Conservation (phyloP, 768 basidiomycete genomes). For the Porphyrellus cyaneotinctus region DNA sequence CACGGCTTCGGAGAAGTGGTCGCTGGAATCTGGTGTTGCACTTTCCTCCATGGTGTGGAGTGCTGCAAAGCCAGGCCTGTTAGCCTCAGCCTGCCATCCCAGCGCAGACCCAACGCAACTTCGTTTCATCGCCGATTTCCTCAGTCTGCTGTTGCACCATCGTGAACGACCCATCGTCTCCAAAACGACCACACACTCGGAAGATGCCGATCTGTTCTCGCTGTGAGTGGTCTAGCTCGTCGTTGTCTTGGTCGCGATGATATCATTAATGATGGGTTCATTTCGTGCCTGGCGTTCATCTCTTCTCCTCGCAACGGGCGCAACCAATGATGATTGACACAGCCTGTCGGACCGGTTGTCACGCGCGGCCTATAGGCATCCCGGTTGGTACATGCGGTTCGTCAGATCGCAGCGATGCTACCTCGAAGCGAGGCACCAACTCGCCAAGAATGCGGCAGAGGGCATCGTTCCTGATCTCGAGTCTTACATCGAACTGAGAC, state of each 20-base stretch:
- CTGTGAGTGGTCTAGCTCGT: conserved; percentile 17
- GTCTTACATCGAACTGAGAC: conserved; percentile 42
- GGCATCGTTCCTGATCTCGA: conserved; percentile 38
- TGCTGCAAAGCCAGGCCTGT: conserved; percentile 42
- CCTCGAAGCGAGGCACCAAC: conserved; percentile 31
- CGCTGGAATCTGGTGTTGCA: conserved; percentile 18
- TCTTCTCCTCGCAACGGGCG: background rate
- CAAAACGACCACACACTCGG: background rate
- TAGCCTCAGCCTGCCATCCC: conserved; percentile 58
- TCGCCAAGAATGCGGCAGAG: conserved; percentile 22
- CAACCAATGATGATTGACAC: background rate
- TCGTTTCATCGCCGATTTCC: conserved; percentile 46
- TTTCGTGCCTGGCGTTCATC: conserved; percentile 3
- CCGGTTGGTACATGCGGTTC: conserved; percentile 43
- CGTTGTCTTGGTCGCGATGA: background rate
- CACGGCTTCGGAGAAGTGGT: conserved; percentile 28
- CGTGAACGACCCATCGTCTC: conserved; percentile 28
- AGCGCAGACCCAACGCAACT: conserved; percentile 55
- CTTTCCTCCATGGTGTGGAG: conserved; percentile 23
- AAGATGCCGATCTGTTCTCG: conserved; percentile 9
- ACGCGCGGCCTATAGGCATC: conserved; percentile 33
- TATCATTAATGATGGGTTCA: conserved; percentile 4
- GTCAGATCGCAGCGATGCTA: conserved; percentile 32
- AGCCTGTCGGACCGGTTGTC: conserved; percentile 40
- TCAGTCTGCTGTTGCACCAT: conserved; percentile 40